Percentiles rank a stretch among this genome's conserved stretches.
These are phyloP conservation scores for Nigrospora oryzae DNA, from an alignment of 2,329 filamentous ascomycete genomes.

Conservation along the genomic window DNA sequence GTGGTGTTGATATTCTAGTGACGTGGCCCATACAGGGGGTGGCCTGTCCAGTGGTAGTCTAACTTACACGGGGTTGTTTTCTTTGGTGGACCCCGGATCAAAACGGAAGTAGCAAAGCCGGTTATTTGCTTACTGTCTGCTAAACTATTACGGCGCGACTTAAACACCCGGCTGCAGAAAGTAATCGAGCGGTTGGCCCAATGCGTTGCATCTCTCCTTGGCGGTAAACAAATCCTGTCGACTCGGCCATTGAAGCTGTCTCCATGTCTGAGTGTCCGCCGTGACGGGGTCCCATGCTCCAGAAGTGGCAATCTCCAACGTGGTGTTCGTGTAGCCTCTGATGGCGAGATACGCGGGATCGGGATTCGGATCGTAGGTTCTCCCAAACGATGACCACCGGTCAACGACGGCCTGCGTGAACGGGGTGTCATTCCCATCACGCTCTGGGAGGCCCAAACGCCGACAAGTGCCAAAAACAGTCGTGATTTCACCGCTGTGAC, in stretches of 20 bases:
- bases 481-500: conserved; percentile 47
- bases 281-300: conserved; percentile 25
- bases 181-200: conserved; percentile 35
- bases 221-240: conserved; percentile 33
- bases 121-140: too few species aligned
- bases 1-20: too few species aligned
- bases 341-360: conserved; percentile 31
- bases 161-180: conserved; percentile 8
- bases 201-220: conserved; percentile 37
- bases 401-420: conserved; percentile 33
- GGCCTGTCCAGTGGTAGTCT: too few species aligned
- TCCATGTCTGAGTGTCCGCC: conserved; percentile 28
- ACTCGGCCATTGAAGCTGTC: conserved; percentile 37
- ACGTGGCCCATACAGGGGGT: too few species aligned
- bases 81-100: too few species aligned
- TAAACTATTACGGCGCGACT: too few species aligned
- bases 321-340: conserved; percentile 26
- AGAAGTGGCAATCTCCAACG: conserved; percentile 14
- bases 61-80: too few species aligned
- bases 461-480: conserved; percentile 45
- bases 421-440: conserved; percentile 32
- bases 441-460: conserved; percentile 28
- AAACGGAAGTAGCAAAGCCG: too few species aligned
- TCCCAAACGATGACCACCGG: conserved; percentile 41
- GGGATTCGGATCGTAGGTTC: conserved; percentile 41